These are phyloP conservation scores for Aureobasidium uvarum DNA, from an alignment of 2,329 filamentous ascomycete genomes.

Conservation along the genomic window DNA sequence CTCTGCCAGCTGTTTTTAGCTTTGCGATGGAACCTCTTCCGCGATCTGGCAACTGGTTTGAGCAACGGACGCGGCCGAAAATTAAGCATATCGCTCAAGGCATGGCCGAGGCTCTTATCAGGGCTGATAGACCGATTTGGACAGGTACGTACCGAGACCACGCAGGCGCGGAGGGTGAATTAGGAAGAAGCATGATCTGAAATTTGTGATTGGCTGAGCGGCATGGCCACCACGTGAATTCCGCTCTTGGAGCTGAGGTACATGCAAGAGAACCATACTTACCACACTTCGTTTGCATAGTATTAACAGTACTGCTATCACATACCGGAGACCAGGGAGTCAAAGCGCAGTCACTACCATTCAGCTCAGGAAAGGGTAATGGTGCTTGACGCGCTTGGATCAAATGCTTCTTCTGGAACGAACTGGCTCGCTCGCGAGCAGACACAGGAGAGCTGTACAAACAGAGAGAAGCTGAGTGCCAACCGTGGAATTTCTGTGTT, in stretches of 20 bases:
- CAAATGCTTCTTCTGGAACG: background rate
- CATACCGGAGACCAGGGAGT: background rate
- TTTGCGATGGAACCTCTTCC: background rate
- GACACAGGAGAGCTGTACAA: background rate
- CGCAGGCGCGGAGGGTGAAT: background rate
- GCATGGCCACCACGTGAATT: background rate
- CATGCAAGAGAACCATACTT: background rate
- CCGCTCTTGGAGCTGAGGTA: background rate
- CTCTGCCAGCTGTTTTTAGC: background rate
- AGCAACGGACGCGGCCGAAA: too few species aligned
- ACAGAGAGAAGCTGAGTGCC: background rate
- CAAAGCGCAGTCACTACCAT: too few species aligned
- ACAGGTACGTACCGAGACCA: background rate
- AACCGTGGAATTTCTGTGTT: background rate
- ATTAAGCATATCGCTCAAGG: background rate
- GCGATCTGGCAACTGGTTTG: too few species aligned
- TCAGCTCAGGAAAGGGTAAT: background rate
- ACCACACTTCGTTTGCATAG: conserved; percentile 14
- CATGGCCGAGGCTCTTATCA: background rate
- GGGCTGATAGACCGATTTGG: background rate
- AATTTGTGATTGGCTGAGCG: background rate
- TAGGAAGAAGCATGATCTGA: background rate
- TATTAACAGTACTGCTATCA: background rate
- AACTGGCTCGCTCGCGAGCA: background rate
- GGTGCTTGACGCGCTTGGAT: background rate